Conservation (phyloP, 2,329 filamentous ascomycete genomes). For the Fusarium caatingaense region DNA sequence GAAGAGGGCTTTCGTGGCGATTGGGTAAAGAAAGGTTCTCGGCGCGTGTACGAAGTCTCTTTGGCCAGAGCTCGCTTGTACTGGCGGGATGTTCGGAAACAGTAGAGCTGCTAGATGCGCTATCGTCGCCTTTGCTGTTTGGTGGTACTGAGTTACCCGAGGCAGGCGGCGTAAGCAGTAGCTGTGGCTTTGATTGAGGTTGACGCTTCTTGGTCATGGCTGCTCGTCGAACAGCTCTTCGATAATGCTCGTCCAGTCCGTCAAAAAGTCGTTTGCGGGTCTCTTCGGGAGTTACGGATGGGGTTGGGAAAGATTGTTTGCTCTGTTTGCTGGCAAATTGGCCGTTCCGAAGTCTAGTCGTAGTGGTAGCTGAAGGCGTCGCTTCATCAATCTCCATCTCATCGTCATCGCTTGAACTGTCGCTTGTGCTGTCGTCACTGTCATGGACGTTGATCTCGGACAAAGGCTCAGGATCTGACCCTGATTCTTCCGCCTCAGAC, state of each 20-base stretch:
- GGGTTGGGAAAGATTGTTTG: not conserved
- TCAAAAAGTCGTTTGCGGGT: not conserved
- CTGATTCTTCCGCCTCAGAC: not conserved
- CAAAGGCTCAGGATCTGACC: not conserved
- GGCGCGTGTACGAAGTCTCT: not conserved
- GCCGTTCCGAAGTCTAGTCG: not conserved
- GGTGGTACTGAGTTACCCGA: not conserved
- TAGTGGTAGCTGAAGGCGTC: not conserved
- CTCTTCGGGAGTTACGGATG: not conserved
- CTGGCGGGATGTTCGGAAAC: not conserved
- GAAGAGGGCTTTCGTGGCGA: not conserved
- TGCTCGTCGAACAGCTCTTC: not conserved
- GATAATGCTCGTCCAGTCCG: not conserved
- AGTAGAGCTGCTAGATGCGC: not conserved
- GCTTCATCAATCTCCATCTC: not conserved
- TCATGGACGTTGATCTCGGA: not conserved
- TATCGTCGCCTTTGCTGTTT: accelerated
- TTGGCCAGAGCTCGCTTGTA: not conserved
- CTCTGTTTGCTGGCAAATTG: not conserved
- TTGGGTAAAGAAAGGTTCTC: not conserved
- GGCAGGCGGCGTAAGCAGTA: not conserved
- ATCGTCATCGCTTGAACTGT: not conserved
- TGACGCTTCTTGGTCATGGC: not conserved
- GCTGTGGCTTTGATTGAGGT: not conserved
- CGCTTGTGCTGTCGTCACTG: not conserved